Base-by-base conservation (phyloP, 768 basidiomycete genomes). In the Tephrocybe sp. region DNA sequence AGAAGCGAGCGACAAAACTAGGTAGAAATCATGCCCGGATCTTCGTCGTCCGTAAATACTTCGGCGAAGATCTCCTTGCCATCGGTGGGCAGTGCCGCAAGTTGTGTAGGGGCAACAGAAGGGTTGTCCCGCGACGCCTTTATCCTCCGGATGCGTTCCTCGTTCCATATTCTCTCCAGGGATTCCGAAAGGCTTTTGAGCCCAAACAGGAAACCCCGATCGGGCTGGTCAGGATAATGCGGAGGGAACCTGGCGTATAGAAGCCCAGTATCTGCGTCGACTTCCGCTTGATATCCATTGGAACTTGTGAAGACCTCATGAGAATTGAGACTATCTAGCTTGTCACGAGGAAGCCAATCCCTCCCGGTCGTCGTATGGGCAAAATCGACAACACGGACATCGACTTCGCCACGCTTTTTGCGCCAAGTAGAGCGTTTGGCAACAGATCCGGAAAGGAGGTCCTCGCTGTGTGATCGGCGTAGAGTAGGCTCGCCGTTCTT, bases 321-420 rank as follows among this genome's bases (percentile, higher is more conserved):
- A 12, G 73, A 63, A 24, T 65, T 58, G 29, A 66, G 69, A 50
- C 71, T 73, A 29, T 71, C 64, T 18, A 74, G 66, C 3, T 76
- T 68, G 1, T 84, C 79, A 61, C 79, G 78, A 10, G 85, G 78
- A 36, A 89, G 67, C 81, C 91, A 98, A 67, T 99, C 97, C 19
- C 78, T 77, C 11, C 97, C 97, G 1, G 94, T 97, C 8, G 94
- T 97, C 44, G 97, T 97, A 63, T 97, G 95, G 11, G 95, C 97
- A 69, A 99, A 99, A 69, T 99, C 97, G 47, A 99, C 97, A 44
- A 99, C 84, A 29, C 94, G 91, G 54, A 99, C 89, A 62, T 91
- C 92, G 52, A 98, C 81, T 64, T 97, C 95, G 25, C 97, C 97
- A 19, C 91, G 75, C 63, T 85, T 88, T 50, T 84, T 82, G 45